Evolutionary conservation across 2,329 filamentous ascomycete species (phyloP).

Genomic region (Sordariomycetes sp.): DNA sequence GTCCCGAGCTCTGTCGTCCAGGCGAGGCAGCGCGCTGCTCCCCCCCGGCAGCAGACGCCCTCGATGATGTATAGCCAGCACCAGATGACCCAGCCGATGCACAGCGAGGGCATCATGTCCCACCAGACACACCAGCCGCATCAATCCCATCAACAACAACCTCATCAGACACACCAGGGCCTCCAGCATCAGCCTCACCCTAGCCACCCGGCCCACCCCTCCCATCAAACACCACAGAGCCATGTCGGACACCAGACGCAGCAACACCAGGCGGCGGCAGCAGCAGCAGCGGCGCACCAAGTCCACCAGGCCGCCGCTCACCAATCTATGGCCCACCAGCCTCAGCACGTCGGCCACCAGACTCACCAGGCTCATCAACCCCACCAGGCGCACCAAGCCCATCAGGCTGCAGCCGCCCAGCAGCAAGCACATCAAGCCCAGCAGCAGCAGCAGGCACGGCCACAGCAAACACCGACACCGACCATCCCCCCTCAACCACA

Average conservation of each 20-base stretch:
- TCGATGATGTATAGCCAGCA: conserved; percentile 23
- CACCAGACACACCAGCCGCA: conserved; percentile 25
- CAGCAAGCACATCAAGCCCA: conserved; percentile 6
- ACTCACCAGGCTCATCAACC: conserved; percentile 13
- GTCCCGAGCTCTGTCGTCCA: conserved; percentile 35
- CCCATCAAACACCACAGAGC: conserved; percentile 12
- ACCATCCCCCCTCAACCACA: conserved; percentile 13
- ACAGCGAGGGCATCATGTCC: conserved; percentile 30
- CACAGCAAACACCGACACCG: conserved; percentile 19
- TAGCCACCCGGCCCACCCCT: conserved; percentile 10
- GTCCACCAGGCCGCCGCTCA: conserved; percentile 2
- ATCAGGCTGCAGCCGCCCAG: conserved; percentile 4
- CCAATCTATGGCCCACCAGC: not conserved
- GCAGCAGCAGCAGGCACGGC: conserved; percentile 10
- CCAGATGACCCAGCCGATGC: conserved; percentile 27
- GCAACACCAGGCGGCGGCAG: conserved; percentile 6
- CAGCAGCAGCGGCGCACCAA: conserved; percentile 3
- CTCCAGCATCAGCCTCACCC: conserved; percentile 7
- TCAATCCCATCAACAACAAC: conserved; percentile 18
- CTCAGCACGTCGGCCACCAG: conserved; percentile 15
- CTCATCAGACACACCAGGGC: conserved; percentile 9
- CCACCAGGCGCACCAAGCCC: conserved; percentile 4
- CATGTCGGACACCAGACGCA: conserved; percentile 14
- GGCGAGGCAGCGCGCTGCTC: conserved; percentile 31
- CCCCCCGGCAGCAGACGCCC: conserved; percentile 33